A percentile compares a stretch with the other conserved stretches of the same genome.
phyloP scores from a whole-genome alignment of 805 yeast genomes.

The Saccharomycopsis guyanensis region DNA sequence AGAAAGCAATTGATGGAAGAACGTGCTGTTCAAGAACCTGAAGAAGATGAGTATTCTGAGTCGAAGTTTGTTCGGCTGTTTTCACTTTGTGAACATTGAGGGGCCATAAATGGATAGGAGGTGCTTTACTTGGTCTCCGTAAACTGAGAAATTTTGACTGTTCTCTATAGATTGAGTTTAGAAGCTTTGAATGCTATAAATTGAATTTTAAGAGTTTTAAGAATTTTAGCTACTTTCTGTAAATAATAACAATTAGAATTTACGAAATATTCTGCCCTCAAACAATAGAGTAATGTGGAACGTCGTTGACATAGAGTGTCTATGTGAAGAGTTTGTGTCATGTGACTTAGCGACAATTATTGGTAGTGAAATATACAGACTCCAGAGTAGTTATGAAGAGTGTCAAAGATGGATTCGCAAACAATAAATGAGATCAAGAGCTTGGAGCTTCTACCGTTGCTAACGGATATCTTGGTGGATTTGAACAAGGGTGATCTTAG shows the following conservation, averaged over 20 bases:
- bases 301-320: too few species aligned
- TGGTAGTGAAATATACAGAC: background rate
- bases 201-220: too few species aligned
- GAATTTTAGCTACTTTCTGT: too few species aligned
- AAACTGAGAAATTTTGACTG: too few species aligned
- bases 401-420: background rate
- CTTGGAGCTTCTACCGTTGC: constrained; percentile 14
- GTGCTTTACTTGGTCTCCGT: too few species aligned
- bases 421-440: constrained; percentile 14
- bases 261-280: too few species aligned
- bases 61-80: constrained; percentile 24
- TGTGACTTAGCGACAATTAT: background rate
- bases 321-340: constrained; percentile 29
- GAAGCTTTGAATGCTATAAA: too few species aligned
- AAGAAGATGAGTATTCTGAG: constrained; percentile 6
- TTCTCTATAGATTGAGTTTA: too few species aligned
- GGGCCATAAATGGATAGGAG: too few species aligned
- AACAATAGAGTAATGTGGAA: too few species aligned
- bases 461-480: constrained; percentile 13
- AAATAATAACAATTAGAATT: too few species aligned
- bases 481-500: constrained; percentile 6
- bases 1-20: constrained; percentile 31
- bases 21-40: constrained; percentile 23
- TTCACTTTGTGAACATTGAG: constrained; percentile 32
- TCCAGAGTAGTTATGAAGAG: too few species aligned